These are phyloP conservation scores for Pulchroboletus neoregius DNA, from an alignment of 1,284 basidiomycete genomes.

Conservation along the genomic window DNA sequence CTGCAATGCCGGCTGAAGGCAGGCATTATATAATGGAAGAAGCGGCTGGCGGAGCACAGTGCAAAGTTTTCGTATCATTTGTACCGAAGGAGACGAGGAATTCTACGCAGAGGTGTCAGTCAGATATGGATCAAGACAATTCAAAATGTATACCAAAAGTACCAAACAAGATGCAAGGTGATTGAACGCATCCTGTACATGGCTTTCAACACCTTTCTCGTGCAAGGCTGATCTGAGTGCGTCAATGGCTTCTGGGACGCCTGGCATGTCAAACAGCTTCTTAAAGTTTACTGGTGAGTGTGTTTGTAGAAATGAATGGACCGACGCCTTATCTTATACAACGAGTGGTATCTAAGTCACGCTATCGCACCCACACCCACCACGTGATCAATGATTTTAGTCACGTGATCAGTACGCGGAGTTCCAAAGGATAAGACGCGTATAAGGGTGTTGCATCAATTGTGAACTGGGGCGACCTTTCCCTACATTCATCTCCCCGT, in stretches of 20 bases:
- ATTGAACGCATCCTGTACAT: slow-evolving; percentile 25
- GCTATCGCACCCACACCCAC: not conserved
- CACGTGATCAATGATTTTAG: slow-evolving; percentile 32
- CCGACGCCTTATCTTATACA: too few species aligned
- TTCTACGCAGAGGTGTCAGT: slow-evolving; percentile 25
- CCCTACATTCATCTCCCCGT: not conserved
- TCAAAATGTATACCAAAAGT: slow-evolving; percentile 31
- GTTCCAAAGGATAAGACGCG: slow-evolving; percentile 23
- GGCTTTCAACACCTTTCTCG: slow-evolving; percentile 13
- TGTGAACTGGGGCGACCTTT: slow-evolving; percentile 5
- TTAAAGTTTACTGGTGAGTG: not conserved
- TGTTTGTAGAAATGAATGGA: not conserved
- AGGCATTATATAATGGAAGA: slow-evolving; percentile 36
- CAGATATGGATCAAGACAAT: not conserved
- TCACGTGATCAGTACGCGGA: slow-evolving; percentile 31
- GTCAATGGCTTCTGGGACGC: slow-evolving; percentile 24
- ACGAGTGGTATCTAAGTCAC: slow-evolving; percentile 15
- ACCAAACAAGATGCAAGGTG: slow-evolving; percentile 31
- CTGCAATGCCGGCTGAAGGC: slow-evolving; percentile 32
- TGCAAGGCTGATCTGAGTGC: slow-evolving; percentile 22
- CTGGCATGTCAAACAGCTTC: slow-evolving; percentile 15
- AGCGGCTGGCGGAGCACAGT: slow-evolving; percentile 35
- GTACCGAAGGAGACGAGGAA: slow-evolving; percentile 31
- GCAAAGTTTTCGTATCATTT: slow-evolving; percentile 30
- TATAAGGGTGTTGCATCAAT: slow-evolving; percentile 5